phyloP scores from a whole-genome alignment of 202 grass and related monocot species.

The Setaria italica region DNA sequence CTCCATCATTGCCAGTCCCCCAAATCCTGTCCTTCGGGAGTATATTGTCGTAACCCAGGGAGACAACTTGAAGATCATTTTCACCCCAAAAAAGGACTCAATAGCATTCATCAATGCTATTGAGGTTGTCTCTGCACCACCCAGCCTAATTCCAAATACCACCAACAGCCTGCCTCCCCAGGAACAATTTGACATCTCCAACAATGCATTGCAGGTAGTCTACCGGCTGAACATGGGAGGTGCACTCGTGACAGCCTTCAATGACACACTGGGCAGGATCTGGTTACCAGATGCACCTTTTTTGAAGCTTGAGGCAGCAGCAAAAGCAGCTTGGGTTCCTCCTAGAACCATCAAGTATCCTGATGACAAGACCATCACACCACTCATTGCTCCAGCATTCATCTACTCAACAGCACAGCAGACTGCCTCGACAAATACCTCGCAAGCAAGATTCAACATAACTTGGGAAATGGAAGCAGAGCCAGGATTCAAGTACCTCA shows the following conservation, averaged over 20 bases:
- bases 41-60: slow-evolving; percentile 63
- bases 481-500: slow-evolving; percentile 72
- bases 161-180: slow-evolving; percentile 51
- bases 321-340: slow-evolving; percentile 57
- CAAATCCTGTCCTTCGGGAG: slow-evolving; percentile 66
- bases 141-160: slow-evolving; percentile 71
- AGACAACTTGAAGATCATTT: slow-evolving; percentile 66
- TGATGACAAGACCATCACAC: slow-evolving; percentile 60
- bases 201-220: slow-evolving; percentile 71
- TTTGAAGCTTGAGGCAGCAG: slow-evolving; percentile 65
- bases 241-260: slow-evolving; percentile 58
- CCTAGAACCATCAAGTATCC: slow-evolving; percentile 75
- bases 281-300: slow-evolving; percentile 73
- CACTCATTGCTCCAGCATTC: slow-evolving; percentile 65
- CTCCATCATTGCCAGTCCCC: slow-evolving; percentile 60
- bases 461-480: slow-evolving; percentile 74
- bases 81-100: slow-evolving; percentile 70
- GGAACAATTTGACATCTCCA: slow-evolving; percentile 66
- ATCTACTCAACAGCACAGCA: slow-evolving; percentile 76
- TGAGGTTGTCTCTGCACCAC: slow-evolving; percentile 72
- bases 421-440: slow-evolving; percentile 62
- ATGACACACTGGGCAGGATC: slow-evolving; percentile 73
- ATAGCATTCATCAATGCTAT: slow-evolving; percentile 91
- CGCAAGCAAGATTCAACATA: slow-evolving; percentile 72
- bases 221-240: slow-evolving; percentile 87